Conservation (phyloP, 352 stramenopile species). For the Aphanomyces stellatus region DNA sequence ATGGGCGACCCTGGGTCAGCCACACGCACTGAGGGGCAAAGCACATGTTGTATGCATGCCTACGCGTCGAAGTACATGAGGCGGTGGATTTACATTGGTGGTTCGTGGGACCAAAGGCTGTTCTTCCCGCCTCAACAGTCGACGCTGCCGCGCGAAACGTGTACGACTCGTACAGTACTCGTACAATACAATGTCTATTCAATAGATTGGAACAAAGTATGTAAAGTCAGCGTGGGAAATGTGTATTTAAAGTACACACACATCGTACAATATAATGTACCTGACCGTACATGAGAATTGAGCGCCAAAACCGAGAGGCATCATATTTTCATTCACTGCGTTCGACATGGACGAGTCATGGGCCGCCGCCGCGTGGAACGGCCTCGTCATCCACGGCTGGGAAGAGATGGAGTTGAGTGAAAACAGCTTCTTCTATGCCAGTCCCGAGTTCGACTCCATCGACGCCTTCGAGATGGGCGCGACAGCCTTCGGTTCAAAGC, state of each 20-base stretch:
- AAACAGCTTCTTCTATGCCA: not conserved
- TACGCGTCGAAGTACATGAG: no score
- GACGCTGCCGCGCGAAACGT: not conserved
- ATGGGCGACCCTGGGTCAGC: no score
- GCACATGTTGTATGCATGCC: no score
- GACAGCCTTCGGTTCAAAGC: not conserved
- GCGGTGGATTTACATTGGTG: no score
- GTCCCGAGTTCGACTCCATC: not conserved
- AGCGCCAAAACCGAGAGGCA: not conserved
- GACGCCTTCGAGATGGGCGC: slow-evolving; percentile 1
- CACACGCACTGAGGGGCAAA: no score
- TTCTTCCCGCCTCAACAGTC: not conserved
- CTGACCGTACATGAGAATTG: not conserved
- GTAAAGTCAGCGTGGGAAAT: not conserved
- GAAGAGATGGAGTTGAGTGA: not conserved
- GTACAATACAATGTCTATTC: no score
- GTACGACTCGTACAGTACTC: not conserved
- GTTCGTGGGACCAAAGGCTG: no score
- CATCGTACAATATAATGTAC: not conserved
- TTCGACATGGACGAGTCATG: not conserved
- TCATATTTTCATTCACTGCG: not conserved
- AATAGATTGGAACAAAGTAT: no score
- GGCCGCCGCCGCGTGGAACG: not conserved
- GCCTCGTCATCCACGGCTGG: not conserved
- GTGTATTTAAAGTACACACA: not conserved